Base-by-base conservation (phyloP, 2,329 filamentous ascomycete species). In the Cercospora sojina region DNA sequence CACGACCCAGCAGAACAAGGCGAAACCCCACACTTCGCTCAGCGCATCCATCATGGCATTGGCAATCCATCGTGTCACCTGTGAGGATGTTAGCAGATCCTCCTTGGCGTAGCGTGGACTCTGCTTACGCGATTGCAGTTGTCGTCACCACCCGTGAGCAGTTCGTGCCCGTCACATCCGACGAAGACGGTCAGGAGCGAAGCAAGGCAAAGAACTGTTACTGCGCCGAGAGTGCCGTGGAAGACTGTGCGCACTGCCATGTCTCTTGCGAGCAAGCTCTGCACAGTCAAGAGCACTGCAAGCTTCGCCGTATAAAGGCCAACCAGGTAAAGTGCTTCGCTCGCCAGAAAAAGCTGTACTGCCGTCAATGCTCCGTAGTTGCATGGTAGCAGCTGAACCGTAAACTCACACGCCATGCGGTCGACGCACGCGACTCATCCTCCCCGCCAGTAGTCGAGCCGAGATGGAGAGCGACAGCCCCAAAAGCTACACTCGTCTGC, bases 261-360 rank as follows among this genome's bases (percentile, higher is more conserved):
- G n/a, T 67, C 57, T 41, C 61, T 55, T 7, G 61, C 58, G 18
- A 69, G 35, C 3, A 69, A 47, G 51, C 61, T 64, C 27, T 64
- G 51, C 7, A 69, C 59, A 3, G 67, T 69, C 38, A 69, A 32
- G 13, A 69, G 58, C 12, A 69, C 67, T 25, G 64, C 67, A 16
- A 55, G 49, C 47, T 69, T 69, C 9, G 67, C 67, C 3, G 53
- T 53, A 23, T 55, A 69, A 8, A 62, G 55, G 18, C 64, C 67
- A 0, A 62, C 16, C 3, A 69, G 53, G 43, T 62, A 69, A 1
- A 69, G 41, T 18, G 51, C 67, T 57, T 69, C 67, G 35, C 67
- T 69, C 10, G 67, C 67, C 1, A 67, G 35, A 23, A 69, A 66
- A 12, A 69, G 61, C 67, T 67, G 41, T n/a, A 38, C 5, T 23